Evolutionary conservation across 495 filamentous ascomycete genomes (phyloP).

Genomic region (Chaetomidium leptoderma): DNA sequence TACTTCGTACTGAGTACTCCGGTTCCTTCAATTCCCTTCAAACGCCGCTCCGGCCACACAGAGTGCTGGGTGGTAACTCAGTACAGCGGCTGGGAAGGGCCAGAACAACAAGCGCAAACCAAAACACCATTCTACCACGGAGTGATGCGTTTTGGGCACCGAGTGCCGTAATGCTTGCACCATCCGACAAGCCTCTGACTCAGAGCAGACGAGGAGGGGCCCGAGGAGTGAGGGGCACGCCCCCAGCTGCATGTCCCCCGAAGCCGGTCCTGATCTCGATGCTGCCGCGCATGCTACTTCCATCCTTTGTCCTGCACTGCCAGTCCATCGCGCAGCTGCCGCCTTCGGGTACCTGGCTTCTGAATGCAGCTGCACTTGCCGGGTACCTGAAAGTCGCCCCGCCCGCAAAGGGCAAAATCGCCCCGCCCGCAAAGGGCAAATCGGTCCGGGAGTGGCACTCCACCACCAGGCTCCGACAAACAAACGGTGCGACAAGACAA

Average conservation of each 20-base stretch:
- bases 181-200: constrained; percentile 1
- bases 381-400: constrained; percentile 18
- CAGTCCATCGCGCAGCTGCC: not conserved
- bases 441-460: constrained; percentile 2
- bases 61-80: too few relatives aligned
- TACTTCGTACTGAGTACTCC: too few relatives aligned
- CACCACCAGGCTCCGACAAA: not conserved
- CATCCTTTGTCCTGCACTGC: not conserved
- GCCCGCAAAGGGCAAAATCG: not conserved
- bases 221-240: too few relatives aligned
- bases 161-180: not conserved
- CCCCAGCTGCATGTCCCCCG: not conserved
- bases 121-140: not conserved
- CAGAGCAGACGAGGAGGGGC: not conserved
- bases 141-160: not conserved
- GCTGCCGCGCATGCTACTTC: not conserved
- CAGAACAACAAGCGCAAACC: too few relatives aligned
- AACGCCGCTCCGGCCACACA: too few relatives aligned
- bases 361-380: constrained; percentile 18
- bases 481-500: not conserved
- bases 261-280: not conserved
- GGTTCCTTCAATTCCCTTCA: too few relatives aligned
- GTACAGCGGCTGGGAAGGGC: too few relatives aligned
- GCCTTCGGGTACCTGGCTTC: constrained; percentile 20
- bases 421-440: not conserved